phyloP scores from a whole-genome alignment of 148 eudicot species.

The Drosera capensis region DNA sequence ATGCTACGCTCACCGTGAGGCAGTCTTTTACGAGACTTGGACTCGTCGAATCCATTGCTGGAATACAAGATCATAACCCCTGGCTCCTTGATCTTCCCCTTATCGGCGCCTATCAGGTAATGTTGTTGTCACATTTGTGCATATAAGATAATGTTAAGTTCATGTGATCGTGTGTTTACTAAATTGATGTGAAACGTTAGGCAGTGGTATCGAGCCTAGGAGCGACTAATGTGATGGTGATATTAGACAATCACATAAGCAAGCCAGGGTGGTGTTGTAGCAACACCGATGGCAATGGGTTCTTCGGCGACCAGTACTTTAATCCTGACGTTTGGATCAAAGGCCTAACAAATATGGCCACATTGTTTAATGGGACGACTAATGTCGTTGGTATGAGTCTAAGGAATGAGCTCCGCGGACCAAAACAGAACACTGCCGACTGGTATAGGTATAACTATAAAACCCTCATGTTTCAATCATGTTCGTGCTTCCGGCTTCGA shows the following conservation, averaged over 20 bases:
- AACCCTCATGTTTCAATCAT: too few relatives aligned
- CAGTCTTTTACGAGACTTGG: slow-evolving; percentile 41
- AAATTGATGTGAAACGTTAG: slow-evolving; percentile 14
- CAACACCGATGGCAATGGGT: slow-evolving; percentile 61
- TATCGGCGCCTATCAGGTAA: slow-evolving; percentile 60
- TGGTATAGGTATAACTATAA: slow-evolving; percentile 99
- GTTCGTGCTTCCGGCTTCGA: too few relatives aligned
- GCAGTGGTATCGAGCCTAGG: slow-evolving; percentile 57
- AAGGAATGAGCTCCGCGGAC: slow-evolving; percentile 91
- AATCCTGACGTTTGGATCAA: slow-evolving; percentile 50
- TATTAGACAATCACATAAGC: slow-evolving; percentile 76
- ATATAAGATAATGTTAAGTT: not conserved
- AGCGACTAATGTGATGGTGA: slow-evolving; percentile 60
- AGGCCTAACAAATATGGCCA: slow-evolving; percentile 59
- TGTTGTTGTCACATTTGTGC: not conserved
- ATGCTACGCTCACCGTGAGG: slow-evolving; percentile 39
- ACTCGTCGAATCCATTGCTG: slow-evolving; percentile 27
- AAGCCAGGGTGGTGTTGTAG: slow-evolving; percentile 93
- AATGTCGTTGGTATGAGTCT: slow-evolving; percentile 83
- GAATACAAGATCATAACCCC: slow-evolving; percentile 56
- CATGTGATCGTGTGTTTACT: not conserved
- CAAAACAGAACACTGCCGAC: slow-evolving; percentile 42
- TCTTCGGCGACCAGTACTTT: slow-evolving; percentile 71
- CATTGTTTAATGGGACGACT: slow-evolving; percentile 33
- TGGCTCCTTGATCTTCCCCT: slow-evolving; percentile 49